These are phyloP conservation scores for Lojkania enalia DNA, from an alignment of 2,329 filamentous ascomycete species.

Conservation along the genomic window DNA sequence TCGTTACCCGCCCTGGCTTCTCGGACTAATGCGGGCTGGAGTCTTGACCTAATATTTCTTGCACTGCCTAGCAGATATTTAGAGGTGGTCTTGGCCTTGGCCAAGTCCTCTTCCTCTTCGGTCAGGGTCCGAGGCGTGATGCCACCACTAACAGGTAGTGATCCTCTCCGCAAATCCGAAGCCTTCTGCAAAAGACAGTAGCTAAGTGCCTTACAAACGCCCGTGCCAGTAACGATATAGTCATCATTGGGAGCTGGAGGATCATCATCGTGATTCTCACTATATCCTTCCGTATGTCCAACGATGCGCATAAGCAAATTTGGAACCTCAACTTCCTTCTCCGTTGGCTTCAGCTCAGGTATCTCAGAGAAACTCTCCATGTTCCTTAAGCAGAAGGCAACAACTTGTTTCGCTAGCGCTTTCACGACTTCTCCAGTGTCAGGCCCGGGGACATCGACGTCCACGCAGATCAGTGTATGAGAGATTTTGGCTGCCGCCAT, in stretches of 20 bases:
- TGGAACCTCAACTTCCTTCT: conserved; percentile 66
- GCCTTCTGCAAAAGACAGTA: conserved; percentile 86
- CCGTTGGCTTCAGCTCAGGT: conserved; percentile 56
- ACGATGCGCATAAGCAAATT: conserved; percentile 87
- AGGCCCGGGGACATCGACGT: conserved; percentile 82
- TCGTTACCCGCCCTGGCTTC: conserved; percentile 73
- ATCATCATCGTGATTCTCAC: conserved; percentile 60
- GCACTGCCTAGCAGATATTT: conserved; percentile 86
- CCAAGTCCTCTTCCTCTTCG: conserved; percentile 25
- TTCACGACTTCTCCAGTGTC: conserved; percentile 89
- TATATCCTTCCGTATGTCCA: conserved; percentile 63
- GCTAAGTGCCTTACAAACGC: conserved; percentile 89
- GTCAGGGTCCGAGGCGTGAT: conserved; percentile 54
- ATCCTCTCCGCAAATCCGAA: conserved; percentile 52
- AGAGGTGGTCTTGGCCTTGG: conserved; percentile 72
- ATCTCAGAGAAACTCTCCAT: conserved; percentile 77
- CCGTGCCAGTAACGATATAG: conserved; percentile 94
- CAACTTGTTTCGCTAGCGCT: conserved; percentile 89
- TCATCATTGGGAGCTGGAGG: conserved; percentile 82
- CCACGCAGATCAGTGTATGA: conserved; percentile 80
- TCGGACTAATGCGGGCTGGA: conserved; percentile 81
- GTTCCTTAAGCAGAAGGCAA: conserved; percentile 90
- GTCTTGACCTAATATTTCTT: conserved; percentile 79
- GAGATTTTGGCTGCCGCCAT: conserved; percentile 86
- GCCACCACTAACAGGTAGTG: conserved; percentile 54